Base-by-base conservation (phyloP, 129 eudicot species). In the Lonicera japonica region DNA sequence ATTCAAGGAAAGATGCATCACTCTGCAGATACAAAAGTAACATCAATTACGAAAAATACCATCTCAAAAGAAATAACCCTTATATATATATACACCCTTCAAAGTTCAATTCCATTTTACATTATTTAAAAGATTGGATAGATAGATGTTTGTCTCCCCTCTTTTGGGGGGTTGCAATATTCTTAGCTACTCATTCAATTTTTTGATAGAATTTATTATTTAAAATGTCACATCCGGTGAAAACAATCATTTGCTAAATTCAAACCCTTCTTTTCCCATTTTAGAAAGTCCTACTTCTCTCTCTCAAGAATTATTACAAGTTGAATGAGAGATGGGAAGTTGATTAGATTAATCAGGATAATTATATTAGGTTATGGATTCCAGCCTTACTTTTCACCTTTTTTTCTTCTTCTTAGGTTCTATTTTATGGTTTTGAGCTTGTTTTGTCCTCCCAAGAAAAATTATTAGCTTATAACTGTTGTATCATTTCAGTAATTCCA, bases 131-230 rank as follows among this genome's bases (percentile, higher is more conserved):
- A 52, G 24, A 53, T 52, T 65, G 51, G 69, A 29, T 29, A 29
- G 36, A 29, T 29, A 29, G 36, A 55, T 52, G 59, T 47, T 13
- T 52, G 69, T 65, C 58, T 12, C 36, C 41, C 18, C 59, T 29
- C 29, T 25, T 11, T 65, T 65, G 18, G 60, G 69, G 36, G 60
- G 38, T 9, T 11, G 11, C 25, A 12, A 4, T 4, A 18, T 17
- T 50, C 17, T 15, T 17, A 20, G 18, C 67, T 47, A 47, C 55
- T 17, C 9, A 45, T 29, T 29, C 4, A 29, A 29, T 29, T 1
- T 29, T 29, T 29, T 29, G 36, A 29, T 29, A 29, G 36, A 29
- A 29, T 29, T 29, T 29, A 29, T 29, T 1, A 29, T 29, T 1
- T 54, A 54, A 54, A 17, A 54, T 6, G 14, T 54, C 25, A 9